A percentile compares a stretch with the other conserved stretches of the same genome.
These are phyloP conservation scores for Stagonosporopsis cucurbitacearum DNA, from an alignment of 2,329 filamentous ascomycete species.

Conservation along the genomic window DNA sequence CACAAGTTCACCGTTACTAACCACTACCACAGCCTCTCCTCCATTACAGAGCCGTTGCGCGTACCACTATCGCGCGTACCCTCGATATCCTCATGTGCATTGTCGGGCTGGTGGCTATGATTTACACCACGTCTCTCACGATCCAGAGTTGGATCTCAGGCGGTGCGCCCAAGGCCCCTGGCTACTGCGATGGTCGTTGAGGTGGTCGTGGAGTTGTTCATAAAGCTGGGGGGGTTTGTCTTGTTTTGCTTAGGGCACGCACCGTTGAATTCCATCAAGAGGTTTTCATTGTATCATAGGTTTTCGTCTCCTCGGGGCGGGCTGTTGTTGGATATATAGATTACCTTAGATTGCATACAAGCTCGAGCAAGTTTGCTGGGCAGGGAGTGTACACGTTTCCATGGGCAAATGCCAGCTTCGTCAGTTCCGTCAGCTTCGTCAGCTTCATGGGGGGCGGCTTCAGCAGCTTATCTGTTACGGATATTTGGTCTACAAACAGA, in stretches of 20 bases:
- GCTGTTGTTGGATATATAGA: conserved; percentile 7
- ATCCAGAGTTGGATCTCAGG: conserved; percentile 82
- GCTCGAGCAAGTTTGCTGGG: not conserved
- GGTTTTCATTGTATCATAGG: conserved; percentile 5
- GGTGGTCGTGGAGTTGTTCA: not conserved
- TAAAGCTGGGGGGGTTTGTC: no score
- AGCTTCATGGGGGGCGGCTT: no score
- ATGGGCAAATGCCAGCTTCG: not conserved
- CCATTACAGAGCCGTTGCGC: conserved; percentile 82
- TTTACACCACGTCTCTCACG: conserved; percentile 88
- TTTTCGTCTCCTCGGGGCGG: not conserved
- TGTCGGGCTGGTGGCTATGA: conserved; percentile 86
- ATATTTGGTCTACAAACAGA: no score
- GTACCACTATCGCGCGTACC: conserved; percentile 68
- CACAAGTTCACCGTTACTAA: conserved; percentile 37
- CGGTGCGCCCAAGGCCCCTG: conserved; percentile 59
- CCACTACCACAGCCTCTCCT: conserved; percentile 74
- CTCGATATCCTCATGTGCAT: conserved; percentile 78
- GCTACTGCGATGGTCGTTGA: conserved; percentile 65
- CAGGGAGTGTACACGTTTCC: not conserved
- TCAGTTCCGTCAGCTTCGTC: no score
- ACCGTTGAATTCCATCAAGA: not conserved
- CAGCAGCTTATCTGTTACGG: no score
- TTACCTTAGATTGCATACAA: conserved; percentile 3
- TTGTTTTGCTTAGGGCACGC: not conserved